These are phyloP conservation scores for Senna tora DNA, from an alignment of 306 rosid species.

Conservation along the genomic window DNA sequence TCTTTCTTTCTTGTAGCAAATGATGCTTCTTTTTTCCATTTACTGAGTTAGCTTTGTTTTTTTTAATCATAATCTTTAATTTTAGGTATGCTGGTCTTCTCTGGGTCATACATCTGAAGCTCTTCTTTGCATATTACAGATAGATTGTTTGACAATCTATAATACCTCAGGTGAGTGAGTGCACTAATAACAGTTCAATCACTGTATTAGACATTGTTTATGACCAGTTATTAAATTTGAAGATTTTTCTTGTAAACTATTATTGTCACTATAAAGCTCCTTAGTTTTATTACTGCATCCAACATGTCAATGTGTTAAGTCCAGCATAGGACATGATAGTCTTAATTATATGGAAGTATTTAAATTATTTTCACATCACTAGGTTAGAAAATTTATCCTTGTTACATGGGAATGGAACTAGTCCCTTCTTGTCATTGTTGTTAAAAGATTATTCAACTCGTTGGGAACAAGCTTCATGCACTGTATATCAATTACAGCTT, in stretches of 20 bases:
- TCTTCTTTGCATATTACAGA: conserved; percentile 79
- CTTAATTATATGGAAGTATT: not conserved
- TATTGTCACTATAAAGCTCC: not conserved
- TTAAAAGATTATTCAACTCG: conserved; percentile 18
- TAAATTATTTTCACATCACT: not conserved
- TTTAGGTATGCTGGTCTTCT: conserved; percentile 88
- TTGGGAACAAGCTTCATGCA: conserved; percentile 12
- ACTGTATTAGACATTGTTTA: conserved; percentile 15
- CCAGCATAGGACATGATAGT: not conserved
- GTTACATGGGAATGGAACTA: conserved; percentile 21
- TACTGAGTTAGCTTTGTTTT: conserved; percentile 22
- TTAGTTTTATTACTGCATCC: not conserved
- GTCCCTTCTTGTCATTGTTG: conserved; percentile 5
- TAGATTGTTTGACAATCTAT: conserved; percentile 76
- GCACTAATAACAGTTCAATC: conserved; percentile 26
- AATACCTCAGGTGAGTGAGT: conserved; percentile 84
- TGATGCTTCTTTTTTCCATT: conserved; percentile 23
- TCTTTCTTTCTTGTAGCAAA: conserved; percentile 10
- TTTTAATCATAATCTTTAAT: conserved; percentile 35
- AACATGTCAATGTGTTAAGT: not conserved
- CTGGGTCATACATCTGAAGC: conserved; percentile 74
- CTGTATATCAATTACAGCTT: not conserved
- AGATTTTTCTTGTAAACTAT: not conserved
- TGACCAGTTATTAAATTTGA: not conserved
- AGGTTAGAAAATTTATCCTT: conserved; percentile 6